These are phyloP conservation scores for Syncephalastrum monosporum DNA, from an alignment of 371 early-diverging fungal species.

Conservation along the genomic window DNA sequence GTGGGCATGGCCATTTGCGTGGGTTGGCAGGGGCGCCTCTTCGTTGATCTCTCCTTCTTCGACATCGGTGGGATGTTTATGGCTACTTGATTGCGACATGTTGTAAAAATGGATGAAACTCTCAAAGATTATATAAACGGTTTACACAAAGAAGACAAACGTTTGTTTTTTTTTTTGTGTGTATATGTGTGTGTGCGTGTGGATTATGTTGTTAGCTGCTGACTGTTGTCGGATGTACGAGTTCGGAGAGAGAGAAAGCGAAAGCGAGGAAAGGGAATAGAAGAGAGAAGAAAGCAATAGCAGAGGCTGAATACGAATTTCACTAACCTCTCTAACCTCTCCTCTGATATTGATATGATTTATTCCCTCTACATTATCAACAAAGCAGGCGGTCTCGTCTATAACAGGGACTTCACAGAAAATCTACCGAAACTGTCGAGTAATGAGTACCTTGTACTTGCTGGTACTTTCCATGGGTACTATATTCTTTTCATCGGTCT, in stretches of 20 bases:
- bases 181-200: no score
- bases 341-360: constrained; percentile 61
- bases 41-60: constrained; percentile 34
- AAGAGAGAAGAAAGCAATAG: no score
- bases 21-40: constrained; percentile 6
- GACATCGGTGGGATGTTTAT: constrained; percentile 11
- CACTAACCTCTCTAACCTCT: neutral
- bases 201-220: no score
- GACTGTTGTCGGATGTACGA: no score
- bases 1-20: neutral
- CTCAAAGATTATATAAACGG: no score
- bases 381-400: constrained; percentile 95
- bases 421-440: constrained; percentile 80
- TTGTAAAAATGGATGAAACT: no score
- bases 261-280: no score
- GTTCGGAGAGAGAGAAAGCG: no score
- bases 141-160: no score
- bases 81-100: constrained; percentile 2
- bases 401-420: constrained; percentile 86
- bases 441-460: constrained; percentile 95
- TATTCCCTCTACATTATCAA: constrained; percentile 93
- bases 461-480: constrained; percentile 96
- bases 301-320: no score
- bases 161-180: no score
- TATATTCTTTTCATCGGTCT: neutral